phyloP scores from a whole-genome alignment of 345 rosid genomes.

The Hibiscus syriacus region DNA sequence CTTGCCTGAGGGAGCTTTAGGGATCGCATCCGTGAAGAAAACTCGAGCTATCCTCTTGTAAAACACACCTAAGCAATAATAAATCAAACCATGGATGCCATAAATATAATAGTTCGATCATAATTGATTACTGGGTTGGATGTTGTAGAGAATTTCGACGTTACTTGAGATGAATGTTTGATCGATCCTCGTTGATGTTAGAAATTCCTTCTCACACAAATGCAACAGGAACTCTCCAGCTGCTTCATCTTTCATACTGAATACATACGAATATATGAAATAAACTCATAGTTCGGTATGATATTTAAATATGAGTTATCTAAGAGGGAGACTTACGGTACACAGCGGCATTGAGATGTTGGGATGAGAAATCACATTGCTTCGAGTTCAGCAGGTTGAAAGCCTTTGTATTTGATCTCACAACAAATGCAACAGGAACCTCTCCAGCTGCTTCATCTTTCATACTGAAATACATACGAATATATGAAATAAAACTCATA shows the following conservation, averaged over 20 bases:
- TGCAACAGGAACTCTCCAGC: constrained; percentile 84
- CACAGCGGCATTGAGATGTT: constrained; percentile 61
- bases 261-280: not conserved
- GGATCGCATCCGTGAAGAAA: constrained; percentile 59
- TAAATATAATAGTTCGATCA: not conserved
- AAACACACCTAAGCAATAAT: constrained; percentile 46
- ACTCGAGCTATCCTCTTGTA: constrained; percentile 71
- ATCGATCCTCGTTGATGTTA: constrained; percentile 60
- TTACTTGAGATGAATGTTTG: constrained; percentile 60
- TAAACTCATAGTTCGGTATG: not conserved
- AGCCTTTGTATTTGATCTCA: constrained; percentile 50
- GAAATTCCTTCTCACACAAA: constrained; percentile 61
- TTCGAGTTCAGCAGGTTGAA: constrained; percentile 65
- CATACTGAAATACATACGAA: constrained; percentile 38
- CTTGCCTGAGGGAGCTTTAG: constrained; percentile 82
- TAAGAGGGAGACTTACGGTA: constrained; percentile 33
- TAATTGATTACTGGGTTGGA: not conserved
- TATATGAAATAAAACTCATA: not conserved
- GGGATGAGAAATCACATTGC: constrained; percentile 42
- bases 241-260: constrained; percentile 76
- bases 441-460: constrained; percentile 82
- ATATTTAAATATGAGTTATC: not conserved
- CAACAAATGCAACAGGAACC: constrained; percentile 75
- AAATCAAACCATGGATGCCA: not conserved
- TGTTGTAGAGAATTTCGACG: not conserved